Evolutionary conservation across 2,329 filamentous ascomycete genomes (phyloP).

Genomic region (Huntiella bhutanensis): DNA sequence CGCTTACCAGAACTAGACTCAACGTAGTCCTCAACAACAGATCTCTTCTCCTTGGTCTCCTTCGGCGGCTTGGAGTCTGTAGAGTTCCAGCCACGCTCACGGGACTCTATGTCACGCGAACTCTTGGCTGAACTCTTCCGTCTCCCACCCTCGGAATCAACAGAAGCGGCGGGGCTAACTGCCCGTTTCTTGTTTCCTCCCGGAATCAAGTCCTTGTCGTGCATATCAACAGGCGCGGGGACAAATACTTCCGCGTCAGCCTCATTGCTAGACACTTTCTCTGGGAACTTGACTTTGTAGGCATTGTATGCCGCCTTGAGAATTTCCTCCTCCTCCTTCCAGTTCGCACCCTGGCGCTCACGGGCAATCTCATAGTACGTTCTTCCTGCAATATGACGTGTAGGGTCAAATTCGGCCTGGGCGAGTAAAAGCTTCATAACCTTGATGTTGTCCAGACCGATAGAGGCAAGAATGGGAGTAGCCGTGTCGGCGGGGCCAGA

Average conservation of each 20-base stretch:
- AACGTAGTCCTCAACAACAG: conserved; percentile 26
- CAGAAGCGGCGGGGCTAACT: conserved; percentile 2
- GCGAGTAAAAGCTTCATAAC: conserved; percentile 65
- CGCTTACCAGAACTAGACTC: conserved; percentile 30
- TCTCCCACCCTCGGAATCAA: conserved; percentile 14
- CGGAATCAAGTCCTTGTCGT: conserved; percentile 14
- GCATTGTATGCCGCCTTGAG: conserved; percentile 59
- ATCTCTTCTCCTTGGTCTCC: conserved; percentile 31
- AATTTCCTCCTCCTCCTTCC: conserved; percentile 72
- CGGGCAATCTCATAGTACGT: conserved; percentile 78
- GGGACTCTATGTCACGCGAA: conserved; percentile 27
- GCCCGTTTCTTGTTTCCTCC: not conserved
- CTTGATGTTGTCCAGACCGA: conserved; percentile 71
- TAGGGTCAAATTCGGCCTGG: conserved; percentile 66
- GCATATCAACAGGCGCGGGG: conserved; percentile 22
- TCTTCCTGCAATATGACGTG: conserved; percentile 53
- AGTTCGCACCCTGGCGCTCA: conserved; percentile 65
- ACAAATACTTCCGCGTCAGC: conserved; percentile 8
- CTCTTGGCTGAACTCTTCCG: conserved; percentile 20
- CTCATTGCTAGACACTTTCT: conserved; percentile 19
- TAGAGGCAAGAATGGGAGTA: conserved; percentile 85
- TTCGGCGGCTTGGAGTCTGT: conserved; percentile 17
- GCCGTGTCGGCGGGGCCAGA: conserved; percentile 50
- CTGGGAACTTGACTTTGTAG: conserved; percentile 31
- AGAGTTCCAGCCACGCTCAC: conserved; percentile 19